These are phyloP conservation scores for Streptanthus diversifolius DNA, from an alignment of 345 rosid species.

Conservation along the genomic window DNA sequence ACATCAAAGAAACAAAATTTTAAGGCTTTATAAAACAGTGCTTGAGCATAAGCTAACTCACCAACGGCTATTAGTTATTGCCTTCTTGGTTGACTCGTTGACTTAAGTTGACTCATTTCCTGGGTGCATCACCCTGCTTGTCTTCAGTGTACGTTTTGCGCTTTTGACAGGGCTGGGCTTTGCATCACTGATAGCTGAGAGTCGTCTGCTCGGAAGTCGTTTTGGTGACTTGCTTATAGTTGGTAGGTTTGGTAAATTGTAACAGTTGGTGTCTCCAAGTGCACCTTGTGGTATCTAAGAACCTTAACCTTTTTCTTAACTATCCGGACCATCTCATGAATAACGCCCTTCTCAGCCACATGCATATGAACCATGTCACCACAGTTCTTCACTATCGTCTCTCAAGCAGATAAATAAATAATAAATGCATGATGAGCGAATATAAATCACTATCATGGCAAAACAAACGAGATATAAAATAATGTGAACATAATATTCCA, in stretches of 20 bases:
- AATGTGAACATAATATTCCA: neutral
- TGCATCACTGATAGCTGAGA: constrained; percentile 49
- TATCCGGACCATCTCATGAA: constrained; percentile 93
- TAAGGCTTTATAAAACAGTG: neutral
- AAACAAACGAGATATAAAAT: constrained; percentile 10
- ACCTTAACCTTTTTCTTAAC: constrained; percentile 79
- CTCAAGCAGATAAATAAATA: constrained; percentile 72
- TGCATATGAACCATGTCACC: constrained; percentile 99
- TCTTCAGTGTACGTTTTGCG: constrained; percentile 37
- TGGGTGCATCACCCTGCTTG: constrained; percentile 37
- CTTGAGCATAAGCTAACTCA: constrained; percentile 26
- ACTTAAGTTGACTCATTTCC: constrained; percentile 53
- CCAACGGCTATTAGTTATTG: constrained; percentile 46
- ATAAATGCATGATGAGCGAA: constrained; percentile 16
- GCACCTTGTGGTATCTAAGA: constrained; percentile 38
- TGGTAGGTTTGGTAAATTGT: constrained; percentile 58
- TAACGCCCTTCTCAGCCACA: constrained; percentile 95
- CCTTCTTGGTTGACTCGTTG: constrained; percentile 46
- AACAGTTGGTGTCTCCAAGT: constrained; percentile 40
- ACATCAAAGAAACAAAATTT: neutral
- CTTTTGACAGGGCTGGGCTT: constrained; percentile 40
- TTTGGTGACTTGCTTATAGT: constrained; percentile 80
- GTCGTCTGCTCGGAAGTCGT: constrained; percentile 69
- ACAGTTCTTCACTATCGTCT: constrained; percentile 94
- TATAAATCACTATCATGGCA: neutral